These are phyloP conservation scores for Pseudogymnoascus sp. DNA, from an alignment of 2,329 filamentous ascomycete species.

Conservation along the genomic window DNA sequence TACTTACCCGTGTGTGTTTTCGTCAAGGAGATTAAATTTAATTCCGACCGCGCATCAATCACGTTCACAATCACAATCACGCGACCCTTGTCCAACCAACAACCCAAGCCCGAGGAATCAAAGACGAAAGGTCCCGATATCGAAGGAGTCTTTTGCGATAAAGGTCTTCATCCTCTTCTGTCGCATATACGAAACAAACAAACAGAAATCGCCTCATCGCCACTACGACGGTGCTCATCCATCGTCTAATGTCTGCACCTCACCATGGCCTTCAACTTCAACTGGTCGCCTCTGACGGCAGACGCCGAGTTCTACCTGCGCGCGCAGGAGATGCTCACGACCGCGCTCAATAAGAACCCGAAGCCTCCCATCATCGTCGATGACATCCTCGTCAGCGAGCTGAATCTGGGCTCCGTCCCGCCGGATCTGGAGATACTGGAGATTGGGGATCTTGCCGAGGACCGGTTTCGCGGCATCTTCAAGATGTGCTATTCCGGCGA, in stretches of 20 bases:
- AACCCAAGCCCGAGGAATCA: neutral
- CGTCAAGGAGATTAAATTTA: neutral
- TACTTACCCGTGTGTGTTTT: neutral
- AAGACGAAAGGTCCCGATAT: neutral
- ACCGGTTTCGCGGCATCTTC: constrained; percentile 95
- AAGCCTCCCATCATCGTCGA: constrained; percentile 99
- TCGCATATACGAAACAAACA: neutral
- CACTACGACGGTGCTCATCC: neutral
- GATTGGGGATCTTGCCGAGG: constrained; percentile 94
- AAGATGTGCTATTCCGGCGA: constrained; percentile 98
- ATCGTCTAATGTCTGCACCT: constrained; percentile 12
- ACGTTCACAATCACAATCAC: neutral
- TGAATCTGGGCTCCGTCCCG: constrained; percentile 91
- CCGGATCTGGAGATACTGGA: constrained; percentile 95
- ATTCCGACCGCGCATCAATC: neutral
- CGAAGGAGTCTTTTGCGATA: neutral
- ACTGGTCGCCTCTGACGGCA: constrained; percentile 98
- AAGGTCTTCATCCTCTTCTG: neutral
- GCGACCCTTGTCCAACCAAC: neutral
- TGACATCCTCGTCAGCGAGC: constrained; percentile 95
- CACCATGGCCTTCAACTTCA: constrained; percentile 99
- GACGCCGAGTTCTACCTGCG: constrained; percentile 86
- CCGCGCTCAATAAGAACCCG: constrained; percentile 92
- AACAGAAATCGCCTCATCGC: neutral
- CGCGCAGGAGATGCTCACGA: constrained; percentile 88